Percentiles rank a stretch among this genome's conserved stretches.
These are phyloP conservation scores for Picea mariana DNA, from an alignment of 83 land plant species.

Conservation along the genomic window DNA sequence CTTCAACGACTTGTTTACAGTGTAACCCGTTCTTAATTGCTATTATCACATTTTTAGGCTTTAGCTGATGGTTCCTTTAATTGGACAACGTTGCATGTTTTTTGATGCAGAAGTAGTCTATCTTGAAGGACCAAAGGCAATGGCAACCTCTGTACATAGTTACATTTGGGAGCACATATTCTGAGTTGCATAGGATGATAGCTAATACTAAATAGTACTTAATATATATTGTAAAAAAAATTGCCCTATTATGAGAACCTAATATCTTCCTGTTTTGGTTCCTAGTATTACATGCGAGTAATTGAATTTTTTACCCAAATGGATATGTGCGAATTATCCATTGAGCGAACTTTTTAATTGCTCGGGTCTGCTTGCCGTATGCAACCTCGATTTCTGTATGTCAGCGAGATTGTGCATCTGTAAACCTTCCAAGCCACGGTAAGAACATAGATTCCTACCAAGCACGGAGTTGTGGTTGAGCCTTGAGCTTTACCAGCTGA, in stretches of 20 bases:
- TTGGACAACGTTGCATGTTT: neutral
- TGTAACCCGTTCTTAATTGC: neutral
- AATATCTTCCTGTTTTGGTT: neutral
- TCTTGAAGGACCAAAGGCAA: conserved; percentile 3
- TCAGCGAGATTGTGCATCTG: neutral
- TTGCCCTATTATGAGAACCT: neutral
- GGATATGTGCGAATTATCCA: neutral
- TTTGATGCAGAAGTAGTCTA: conserved; percentile 9
- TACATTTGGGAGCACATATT: neutral
- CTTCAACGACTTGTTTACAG: neutral
- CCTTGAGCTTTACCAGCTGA: no score
- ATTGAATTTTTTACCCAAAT: neutral
- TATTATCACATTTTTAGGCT: neutral
- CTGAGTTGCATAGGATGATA: neutral
- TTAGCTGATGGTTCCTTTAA: neutral
- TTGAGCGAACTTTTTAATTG: neutral
- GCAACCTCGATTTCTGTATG: neutral
- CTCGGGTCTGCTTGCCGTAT: neutral
- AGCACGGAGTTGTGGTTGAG: no score
- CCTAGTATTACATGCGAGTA: neutral
- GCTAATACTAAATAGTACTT: neutral
- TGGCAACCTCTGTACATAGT: conserved; percentile 14
- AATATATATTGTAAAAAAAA: neutral
- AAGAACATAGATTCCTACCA: no score
- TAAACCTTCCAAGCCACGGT: no score